phyloP scores from a whole-genome alignment of 2,329 filamentous ascomycete genomes.

The Phaeosphaeria sp. region DNA sequence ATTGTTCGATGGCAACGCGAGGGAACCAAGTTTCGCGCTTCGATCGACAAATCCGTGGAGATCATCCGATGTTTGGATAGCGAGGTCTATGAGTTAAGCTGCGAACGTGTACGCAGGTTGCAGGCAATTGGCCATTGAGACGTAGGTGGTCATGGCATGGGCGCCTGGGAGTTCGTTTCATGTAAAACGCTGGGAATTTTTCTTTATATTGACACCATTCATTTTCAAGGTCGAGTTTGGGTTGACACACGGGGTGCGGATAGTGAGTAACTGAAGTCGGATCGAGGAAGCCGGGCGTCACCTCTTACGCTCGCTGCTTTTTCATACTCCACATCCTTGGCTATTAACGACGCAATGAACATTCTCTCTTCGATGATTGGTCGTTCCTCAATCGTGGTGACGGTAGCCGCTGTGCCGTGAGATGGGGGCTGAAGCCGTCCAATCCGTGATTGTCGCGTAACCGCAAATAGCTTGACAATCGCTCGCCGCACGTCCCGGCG shows the following conservation, averaged over 20 bases:
- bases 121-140: slow-evolving; percentile 42
- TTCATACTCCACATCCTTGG: slow-evolving; percentile 33
- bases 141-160: slow-evolving; percentile 24
- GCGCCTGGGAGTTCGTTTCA: slow-evolving; percentile 45
- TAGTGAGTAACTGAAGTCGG: slow-evolving; percentile 35
- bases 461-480: slow-evolving; percentile 46
- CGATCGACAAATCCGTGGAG: slow-evolving; percentile 71
- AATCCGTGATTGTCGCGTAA: slow-evolving; percentile 50
- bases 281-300: slow-evolving; percentile 41
- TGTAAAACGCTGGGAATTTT: slow-evolving; percentile 38
- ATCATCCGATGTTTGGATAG: slow-evolving; percentile 74
- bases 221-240: slow-evolving; percentile 36
- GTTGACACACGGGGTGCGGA: slow-evolving; percentile 38
- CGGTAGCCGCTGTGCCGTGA: slow-evolving; percentile 48
- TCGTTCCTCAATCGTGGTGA: slow-evolving; percentile 31
- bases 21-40: slow-evolving; percentile 65
- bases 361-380: slow-evolving; percentile 40
- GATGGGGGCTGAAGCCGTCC: slow-evolving; percentile 47
- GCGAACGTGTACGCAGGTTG: slow-evolving; percentile 56
- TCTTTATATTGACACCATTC: slow-evolving; percentile 40
- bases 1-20: slow-evolving; percentile 79
- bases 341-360: slow-evolving; percentile 43
- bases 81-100: slow-evolving; percentile 71
- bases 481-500: slow-evolving; percentile 41
- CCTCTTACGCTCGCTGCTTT: slow-evolving; percentile 46